Base-by-base conservation (phyloP, 768 basidiomycete genomes). In the Russula compacta region DNA sequence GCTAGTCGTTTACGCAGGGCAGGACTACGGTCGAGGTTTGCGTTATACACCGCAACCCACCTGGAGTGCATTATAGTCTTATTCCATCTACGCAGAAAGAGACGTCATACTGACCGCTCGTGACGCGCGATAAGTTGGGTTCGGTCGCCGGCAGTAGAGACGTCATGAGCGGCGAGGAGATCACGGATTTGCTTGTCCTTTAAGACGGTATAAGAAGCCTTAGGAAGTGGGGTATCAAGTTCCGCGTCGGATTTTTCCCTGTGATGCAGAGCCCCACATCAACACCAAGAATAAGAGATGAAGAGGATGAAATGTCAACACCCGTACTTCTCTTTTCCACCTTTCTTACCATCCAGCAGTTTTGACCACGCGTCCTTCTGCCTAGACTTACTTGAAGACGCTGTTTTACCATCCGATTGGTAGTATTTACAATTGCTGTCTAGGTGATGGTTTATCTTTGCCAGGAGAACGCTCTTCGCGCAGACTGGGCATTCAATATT, bases 371-470 rank as follows among this genome's bases (percentile, higher is more conserved):
- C 65, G 14, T 66, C 50, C 56, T 60, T 64, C 43, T 66, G 63
- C 47, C 56, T 58, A 1, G 50, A 39, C 11, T 40, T 60, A 33
- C 63, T 66, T 36, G 44, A 53, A 10, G 60, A 52, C n/a, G 55
- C 49, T 21, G 48, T 53, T 17, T 51, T 53, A 19, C 19, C 39
- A 49, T 40, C n/a, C n/a, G 49, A 61, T 12, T 33, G 32, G 21
- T 59, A 53, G 29, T 15, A 36, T 54, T 65, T 68, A 52, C 75
- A 77, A 1, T 70, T 69, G 58, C 68, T 66, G 42, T 77, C 75
- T 40, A 77, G 63, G 50, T 77, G 76, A 7, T 66, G 50, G 15
- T 74, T 73, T 46, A 76, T 72, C 15, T 55, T 57, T 10, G 66
- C 55, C 19, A 72, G 66, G 3, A 68, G 67, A 29, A 76, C 64